These are phyloP conservation scores for Globisporangium okanoganense DNA, from an alignment of 352 stramenopile genomes.

Conservation along the genomic window DNA sequence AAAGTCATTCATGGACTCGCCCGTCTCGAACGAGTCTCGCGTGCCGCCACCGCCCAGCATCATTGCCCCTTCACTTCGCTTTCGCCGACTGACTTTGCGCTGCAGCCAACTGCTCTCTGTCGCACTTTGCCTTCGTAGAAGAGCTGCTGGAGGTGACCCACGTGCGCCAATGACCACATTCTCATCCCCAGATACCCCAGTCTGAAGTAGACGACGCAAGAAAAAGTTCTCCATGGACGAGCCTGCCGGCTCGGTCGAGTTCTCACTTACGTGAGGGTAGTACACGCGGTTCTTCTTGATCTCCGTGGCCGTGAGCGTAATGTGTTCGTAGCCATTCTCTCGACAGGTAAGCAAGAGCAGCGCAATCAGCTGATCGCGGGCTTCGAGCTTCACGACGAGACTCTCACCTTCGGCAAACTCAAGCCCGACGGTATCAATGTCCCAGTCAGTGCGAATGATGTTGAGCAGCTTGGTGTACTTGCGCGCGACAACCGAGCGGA, in stretches of 20 bases:
- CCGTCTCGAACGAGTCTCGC: constrained; percentile 43
- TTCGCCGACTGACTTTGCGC: constrained; percentile 19
- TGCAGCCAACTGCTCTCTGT: constrained; percentile 31
- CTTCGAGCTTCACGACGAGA: constrained; percentile 47
- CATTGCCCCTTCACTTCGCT: constrained; percentile 2
- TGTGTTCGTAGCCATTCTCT: constrained; percentile 51
- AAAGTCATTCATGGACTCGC: constrained; percentile 46
- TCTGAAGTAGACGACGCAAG: constrained; percentile 45
- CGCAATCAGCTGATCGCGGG: constrained; percentile 61
- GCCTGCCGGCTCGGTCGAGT: constrained; percentile 20
- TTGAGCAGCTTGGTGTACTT: constrained; percentile 47
- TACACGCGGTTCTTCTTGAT: constrained; percentile 58
- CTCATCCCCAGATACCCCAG: constrained; percentile 15
- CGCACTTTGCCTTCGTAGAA: constrained; percentile 6
- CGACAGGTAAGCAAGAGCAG: constrained; percentile 57
- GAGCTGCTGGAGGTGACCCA: neutral
- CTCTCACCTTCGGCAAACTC: constrained; percentile 63
- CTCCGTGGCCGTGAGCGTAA: constrained; percentile 32
- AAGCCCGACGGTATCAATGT: constrained; percentile 50
- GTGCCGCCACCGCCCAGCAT: constrained; percentile 1
- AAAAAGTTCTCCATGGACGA: constrained; percentile 53
- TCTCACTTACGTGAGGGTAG: constrained; percentile 44
- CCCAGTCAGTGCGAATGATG: constrained; percentile 53
- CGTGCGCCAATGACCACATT: constrained; percentile 4
- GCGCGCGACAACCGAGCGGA: constrained; percentile 51